These are phyloP conservation scores for Daldinia loculata DNA, from an alignment of 495 filamentous ascomycete genomes.

Conservation along the genomic window DNA sequence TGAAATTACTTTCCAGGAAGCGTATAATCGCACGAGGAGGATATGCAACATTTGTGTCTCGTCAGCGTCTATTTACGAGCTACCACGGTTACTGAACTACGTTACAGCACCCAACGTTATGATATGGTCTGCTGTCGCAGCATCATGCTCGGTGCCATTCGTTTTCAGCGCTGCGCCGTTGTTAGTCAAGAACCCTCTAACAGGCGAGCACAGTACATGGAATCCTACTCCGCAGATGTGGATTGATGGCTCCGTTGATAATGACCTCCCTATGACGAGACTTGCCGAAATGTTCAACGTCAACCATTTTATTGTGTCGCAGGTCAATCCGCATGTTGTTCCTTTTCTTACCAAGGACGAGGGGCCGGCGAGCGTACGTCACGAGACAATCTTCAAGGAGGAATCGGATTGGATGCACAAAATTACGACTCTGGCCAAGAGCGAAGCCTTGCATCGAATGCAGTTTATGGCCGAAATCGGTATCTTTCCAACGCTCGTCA, in stretches of 20 bases:
- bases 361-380: slow-evolving; percentile 53
- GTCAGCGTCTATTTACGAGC: slow-evolving; percentile 83
- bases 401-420: slow-evolving; percentile 69
- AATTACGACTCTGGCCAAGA: slow-evolving; percentile 78
- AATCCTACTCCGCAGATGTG: slow-evolving; percentile 82
- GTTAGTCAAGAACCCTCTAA: slow-evolving; percentile 85
- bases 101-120: slow-evolving; percentile 92
- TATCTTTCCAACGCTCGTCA: slow-evolving; percentile 80
- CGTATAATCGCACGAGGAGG: slow-evolving; percentile 87
- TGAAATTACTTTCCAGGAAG: slow-evolving; percentile 93
- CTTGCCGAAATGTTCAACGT: slow-evolving; percentile 97
- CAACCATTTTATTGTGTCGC: slow-evolving; percentile 97
- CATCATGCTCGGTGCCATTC: slow-evolving; percentile 93
- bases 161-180: slow-evolving; percentile 79
- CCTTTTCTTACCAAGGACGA: slow-evolving; percentile 84
- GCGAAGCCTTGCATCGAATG: slow-evolving; percentile 82
- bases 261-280: slow-evolving; percentile 90
- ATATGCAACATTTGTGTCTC: slow-evolving; percentile 95
- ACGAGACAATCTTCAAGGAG: slow-evolving; percentile 48
- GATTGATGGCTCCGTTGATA: slow-evolving; percentile 95
- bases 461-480: slow-evolving; percentile 83
- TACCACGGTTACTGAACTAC: slow-evolving; percentile 88
- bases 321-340: slow-evolving; percentile 93
- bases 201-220: slow-evolving; percentile 81
- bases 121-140: slow-evolving; percentile 95